A percentile compares a stretch with the other conserved stretches of the same genome.
Conservation (phyloP, 495 filamentous ascomycete genomes). For the Aspergillus panamensis region DNA sequence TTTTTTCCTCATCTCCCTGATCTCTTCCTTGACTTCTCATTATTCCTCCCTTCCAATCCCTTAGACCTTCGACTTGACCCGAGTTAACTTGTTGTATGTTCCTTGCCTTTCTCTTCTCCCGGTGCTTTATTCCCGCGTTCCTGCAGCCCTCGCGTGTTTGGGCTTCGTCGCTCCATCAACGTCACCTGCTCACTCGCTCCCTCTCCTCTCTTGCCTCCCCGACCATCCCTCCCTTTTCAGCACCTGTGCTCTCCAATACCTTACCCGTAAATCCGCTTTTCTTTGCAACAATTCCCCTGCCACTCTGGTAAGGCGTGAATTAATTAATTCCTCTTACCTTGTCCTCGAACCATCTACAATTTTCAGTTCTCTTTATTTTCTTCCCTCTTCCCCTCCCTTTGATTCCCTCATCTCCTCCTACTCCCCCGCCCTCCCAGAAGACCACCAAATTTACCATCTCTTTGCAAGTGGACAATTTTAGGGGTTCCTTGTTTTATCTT, state of each 20-base stretch:
- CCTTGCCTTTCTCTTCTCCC: conserved; percentile 23
- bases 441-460: conserved; percentile 4
- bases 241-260: conserved; percentile 12
- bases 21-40: conserved; percentile 4
- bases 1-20: conserved; percentile 3
- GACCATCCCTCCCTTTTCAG: conserved; percentile 17
- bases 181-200: conserved; percentile 29
- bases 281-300: conserved; percentile 17
- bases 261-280: conserved; percentile 17
- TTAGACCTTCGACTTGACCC: conserved; percentile 10
- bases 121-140: conserved; percentile 35
- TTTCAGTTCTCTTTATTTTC: conserved; percentile 12
- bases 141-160: conserved; percentile 34
- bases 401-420: conserved; percentile 10
- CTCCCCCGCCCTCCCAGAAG: conserved; percentile 2
- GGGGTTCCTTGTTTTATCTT: conserved; percentile 13
- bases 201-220: conserved; percentile 20
- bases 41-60: conserved; percentile 1
- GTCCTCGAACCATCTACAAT: conserved; percentile 15
- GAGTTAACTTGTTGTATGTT: conserved; percentile 21
- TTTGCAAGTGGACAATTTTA: conserved; percentile 12
- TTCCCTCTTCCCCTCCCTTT: conserved; percentile 11
- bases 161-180: conserved; percentile 36
- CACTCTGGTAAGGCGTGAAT: conserved; percentile 18
- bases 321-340: conserved; percentile 16